A percentile compares a stretch with the other conserved stretches of the same genome.
Evolutionary conservation across 1,284 basidiomycete species (phyloP).

Genomic region (Fomes fomentarius): DNA sequence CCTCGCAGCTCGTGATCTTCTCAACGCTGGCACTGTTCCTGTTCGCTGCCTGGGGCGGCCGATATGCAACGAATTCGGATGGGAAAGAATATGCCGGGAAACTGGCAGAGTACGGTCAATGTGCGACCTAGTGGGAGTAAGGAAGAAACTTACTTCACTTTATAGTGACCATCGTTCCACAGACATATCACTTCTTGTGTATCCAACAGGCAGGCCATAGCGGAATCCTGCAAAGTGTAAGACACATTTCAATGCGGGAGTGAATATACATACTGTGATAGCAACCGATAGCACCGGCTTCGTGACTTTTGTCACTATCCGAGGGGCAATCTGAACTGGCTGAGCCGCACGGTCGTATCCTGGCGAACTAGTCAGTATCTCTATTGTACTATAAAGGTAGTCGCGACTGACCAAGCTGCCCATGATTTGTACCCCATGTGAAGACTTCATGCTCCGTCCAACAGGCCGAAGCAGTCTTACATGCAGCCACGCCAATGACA

Average conservation of each 20-base stretch:
- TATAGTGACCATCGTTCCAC: conserved; percentile 77
- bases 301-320: conserved; percentile 81
- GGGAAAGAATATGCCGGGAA: conserved; percentile 76
- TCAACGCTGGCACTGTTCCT: conserved; percentile 74
- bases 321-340: conserved; percentile 79
- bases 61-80: conserved; percentile 75
- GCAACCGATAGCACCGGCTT: conserved; percentile 72
- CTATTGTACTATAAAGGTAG: no score
- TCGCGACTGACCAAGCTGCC: conserved; percentile 78
- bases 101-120: conserved; percentile 36
- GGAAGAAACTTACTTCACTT: conserved; percentile 62
- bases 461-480: conserved; percentile 86
- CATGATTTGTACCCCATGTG: conserved; percentile 96
- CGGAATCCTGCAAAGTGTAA: conserved; percentile 63
- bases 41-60: conserved; percentile 74
- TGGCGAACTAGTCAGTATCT: conserved; percentile 28
- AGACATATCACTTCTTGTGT: conserved; percentile 84
- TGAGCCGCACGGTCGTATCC: conserved; percentile 79
- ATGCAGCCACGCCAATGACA: conserved; percentile 86
- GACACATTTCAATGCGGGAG: neutral
- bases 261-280: conserved; percentile 59
- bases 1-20: conserved; percentile 84
- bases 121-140: conserved; percentile 18
- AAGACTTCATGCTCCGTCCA: conserved; percentile 89
- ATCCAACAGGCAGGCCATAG: conserved; percentile 79